Base-by-base conservation (phyloP, 352 stramenopile genomes). In the Pythium coloratum region DNA sequence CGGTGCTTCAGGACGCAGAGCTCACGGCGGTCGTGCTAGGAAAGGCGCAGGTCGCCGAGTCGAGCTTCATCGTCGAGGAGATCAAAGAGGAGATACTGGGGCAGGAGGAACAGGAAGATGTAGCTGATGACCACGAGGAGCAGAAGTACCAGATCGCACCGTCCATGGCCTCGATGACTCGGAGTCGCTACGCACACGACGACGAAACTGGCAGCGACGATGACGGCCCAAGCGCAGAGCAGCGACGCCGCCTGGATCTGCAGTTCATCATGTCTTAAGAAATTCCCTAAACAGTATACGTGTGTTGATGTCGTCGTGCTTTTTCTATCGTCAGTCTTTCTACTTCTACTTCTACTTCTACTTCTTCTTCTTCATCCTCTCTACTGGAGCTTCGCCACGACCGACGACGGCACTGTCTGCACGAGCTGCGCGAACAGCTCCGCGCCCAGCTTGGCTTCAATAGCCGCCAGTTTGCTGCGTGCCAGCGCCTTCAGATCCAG, bases 341-440 rank as follows among this genome's bases (percentile, higher is more conserved):
- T 50, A 50, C 46, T 53, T 70, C 46, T 64, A 54, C 46, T 53
- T 70, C 46, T 64, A 54, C 50, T 47, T 46, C 20, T 47, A 30
- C 53, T 24, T 24, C 20, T 24, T 24, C 20, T 24, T 24, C 20
- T 24, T 24, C 42, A n/a, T 3, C 30, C 54, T 33, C 14, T 61
- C 59, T 77, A 84, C 64, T 90, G 76, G 28, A 91, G 71, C 46
- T 81, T 89, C 57, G 63, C 72, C 40, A 91, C 34, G 33, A 89
- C 82, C 0, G 82, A 85, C 30, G 70, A 73, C 59, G 90, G 81
- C n/a, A 88, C 72, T 26, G 73, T 81, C 61, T 85, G 70, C 46
- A 93, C 34, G 20, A 93, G 44, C 64, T 86, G 71, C 8, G 77
- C 69, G 38, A 93, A 90, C 36, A 69, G 56, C 13, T 53, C 63